phyloP scores from a whole-genome alignment of 164 flowering plant species.

The Umbellularia californica region DNA sequence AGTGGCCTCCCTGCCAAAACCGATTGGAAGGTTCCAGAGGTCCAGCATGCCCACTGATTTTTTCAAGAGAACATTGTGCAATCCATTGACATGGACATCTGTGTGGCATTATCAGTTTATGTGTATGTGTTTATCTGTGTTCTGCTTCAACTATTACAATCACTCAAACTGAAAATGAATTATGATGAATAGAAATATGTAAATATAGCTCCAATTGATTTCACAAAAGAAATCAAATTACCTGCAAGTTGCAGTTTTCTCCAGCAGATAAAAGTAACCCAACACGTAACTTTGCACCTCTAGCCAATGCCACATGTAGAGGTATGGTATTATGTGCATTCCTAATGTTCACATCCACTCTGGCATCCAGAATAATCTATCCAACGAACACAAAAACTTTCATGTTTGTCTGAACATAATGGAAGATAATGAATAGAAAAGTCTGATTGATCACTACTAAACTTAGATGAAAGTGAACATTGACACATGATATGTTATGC shows the following conservation, averaged over 20 bases:
- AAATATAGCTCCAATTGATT: background rate
- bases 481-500: background rate
- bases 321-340: slow-evolving; percentile 80
- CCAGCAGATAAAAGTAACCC: slow-evolving; percentile 83
- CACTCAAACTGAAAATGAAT: too few relatives aligned
- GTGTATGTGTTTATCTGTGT: too few relatives aligned
- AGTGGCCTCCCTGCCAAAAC: too few relatives aligned
- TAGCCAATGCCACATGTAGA: slow-evolving; percentile 93
- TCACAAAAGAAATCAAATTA: slow-evolving; percentile 11
- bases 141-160: too few relatives aligned
- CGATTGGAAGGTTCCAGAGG: too few relatives aligned
- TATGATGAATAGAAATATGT: background rate
- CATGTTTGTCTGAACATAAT: background rate
- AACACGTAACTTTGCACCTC: slow-evolving; percentile 93
- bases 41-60: too few relatives aligned
- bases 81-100: too few relatives aligned
- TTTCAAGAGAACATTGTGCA: too few relatives aligned
- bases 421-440: background rate
- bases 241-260: slow-evolving; percentile 91
- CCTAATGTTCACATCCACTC: slow-evolving; percentile 90
- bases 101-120: too few relatives aligned
- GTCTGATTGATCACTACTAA: background rate
- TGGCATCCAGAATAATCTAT: slow-evolving; percentile 86
- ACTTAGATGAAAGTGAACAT: background rate
- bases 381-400: slow-evolving; percentile 9